Evolutionary conservation across 345 rosid genomes (phyloP).

Genomic region (Acer negundo): DNA sequence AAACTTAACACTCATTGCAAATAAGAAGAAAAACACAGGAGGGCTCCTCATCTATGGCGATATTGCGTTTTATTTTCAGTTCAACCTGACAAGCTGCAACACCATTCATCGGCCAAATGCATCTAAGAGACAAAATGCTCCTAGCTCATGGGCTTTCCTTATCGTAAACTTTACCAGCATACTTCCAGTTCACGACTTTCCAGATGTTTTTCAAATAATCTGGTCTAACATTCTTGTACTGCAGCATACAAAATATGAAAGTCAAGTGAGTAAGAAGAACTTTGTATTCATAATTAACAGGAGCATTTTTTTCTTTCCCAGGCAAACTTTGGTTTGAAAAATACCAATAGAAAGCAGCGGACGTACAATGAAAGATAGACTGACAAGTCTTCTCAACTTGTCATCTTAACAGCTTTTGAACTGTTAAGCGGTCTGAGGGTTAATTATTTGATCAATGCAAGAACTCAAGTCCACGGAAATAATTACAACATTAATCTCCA

Average conservation of each 20-base stretch:
- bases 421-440: not conserved
- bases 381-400: too few species aligned
- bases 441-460: not conserved
- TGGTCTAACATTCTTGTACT: constrained; percentile 91
- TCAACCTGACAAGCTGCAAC: constrained; percentile 1
- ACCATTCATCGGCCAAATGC: not conserved
- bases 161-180: constrained; percentile 64
- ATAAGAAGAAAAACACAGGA: not conserved
- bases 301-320: too few species aligned
- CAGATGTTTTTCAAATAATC: constrained; percentile 93
- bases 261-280: not conserved
- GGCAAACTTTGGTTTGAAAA: too few species aligned
- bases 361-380: too few species aligned
- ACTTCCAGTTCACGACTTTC: constrained; percentile 93
- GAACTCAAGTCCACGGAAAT: not conserved
- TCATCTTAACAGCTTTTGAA: not conserved
- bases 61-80: not conserved
- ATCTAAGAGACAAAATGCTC: not conserved
- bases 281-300: not conserved
- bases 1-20: not conserved
- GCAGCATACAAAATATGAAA: constrained; percentile 22
- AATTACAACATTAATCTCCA: not conserved
- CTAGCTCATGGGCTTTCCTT: constrained; percentile 51
- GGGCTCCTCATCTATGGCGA: not conserved
- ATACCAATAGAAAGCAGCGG: too few species aligned